Percentiles rank a stretch among this genome's conserved stretches.
Evolutionary conservation across 208 protist species (phyloP).

Genomic region (Acanthamoeba sp.): DNA sequence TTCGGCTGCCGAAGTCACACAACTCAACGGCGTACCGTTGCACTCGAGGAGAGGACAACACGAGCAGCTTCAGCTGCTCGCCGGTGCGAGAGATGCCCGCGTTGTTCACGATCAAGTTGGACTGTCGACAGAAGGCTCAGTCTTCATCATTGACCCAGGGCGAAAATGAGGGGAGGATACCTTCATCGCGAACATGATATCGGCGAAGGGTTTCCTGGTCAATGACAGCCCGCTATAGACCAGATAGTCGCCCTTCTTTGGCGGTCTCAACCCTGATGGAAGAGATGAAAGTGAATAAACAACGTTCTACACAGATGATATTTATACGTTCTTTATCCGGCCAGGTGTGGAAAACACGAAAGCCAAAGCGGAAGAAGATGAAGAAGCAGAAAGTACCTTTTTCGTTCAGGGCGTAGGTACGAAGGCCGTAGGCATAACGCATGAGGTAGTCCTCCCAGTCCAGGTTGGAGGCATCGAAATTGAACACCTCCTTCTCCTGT

Average conservation of each 20-base stretch:
- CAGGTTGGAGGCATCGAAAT: slow-evolving; percentile 76
- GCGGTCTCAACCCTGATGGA: slow-evolving; percentile 20
- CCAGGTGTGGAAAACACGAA: no score
- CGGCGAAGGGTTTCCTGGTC: slow-evolving; percentile 65
- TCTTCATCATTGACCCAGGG: no score
- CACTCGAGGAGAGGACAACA: slow-evolving; percentile 45
- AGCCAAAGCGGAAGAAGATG: neutral
- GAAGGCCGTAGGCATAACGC: slow-evolving; percentile 79
- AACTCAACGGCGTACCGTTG: neutral
- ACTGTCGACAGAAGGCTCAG: no score
- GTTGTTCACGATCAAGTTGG: slow-evolving; percentile 65
- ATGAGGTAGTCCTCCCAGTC: slow-evolving; percentile 83
- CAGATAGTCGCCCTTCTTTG: slow-evolving; percentile 23
- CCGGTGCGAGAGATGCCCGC: neutral
- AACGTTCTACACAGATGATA: no score
- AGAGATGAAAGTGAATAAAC: neutral
- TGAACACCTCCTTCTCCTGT: slow-evolving; percentile 77
- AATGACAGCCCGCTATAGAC: neutral
- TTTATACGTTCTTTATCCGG: no score
- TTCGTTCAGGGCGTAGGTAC: slow-evolving; percentile 81
- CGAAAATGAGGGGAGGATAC: neutral
- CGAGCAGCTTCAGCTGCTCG: slow-evolving; percentile 59
- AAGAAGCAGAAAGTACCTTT: slow-evolving; percentile 39
- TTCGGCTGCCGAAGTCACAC: no score
- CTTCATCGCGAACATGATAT: slow-evolving; percentile 58